Conservation (phyloP, 2,329 filamentous ascomycete species). For the Epichloe bromicola region DNA sequence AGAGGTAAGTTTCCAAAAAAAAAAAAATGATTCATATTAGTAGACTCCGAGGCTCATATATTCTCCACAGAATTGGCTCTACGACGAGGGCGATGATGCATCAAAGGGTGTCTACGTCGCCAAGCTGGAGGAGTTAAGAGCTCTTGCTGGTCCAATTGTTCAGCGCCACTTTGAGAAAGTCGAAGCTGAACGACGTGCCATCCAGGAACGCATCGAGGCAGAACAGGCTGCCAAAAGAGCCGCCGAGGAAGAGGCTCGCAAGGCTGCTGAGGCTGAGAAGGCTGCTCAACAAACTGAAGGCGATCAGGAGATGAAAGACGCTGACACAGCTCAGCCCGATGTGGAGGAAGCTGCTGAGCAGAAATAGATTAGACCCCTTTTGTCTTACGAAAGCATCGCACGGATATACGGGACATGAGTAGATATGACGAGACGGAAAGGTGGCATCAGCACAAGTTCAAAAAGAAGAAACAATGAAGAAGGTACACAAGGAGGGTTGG, state of each 20-base stretch:
- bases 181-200: conserved; percentile 69
- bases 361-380: conserved; percentile 17
- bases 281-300: conserved; percentile 31
- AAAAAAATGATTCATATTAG: not conserved
- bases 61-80: conserved; percentile 77
- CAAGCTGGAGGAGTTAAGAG: conserved; percentile 92
- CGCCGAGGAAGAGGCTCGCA: conserved; percentile 41
- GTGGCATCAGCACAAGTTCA: not conserved
- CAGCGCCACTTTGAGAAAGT: conserved; percentile 94
- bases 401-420: conserved; percentile 8
- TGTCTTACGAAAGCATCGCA: not conserved
- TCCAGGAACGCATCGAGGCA: conserved; percentile 65
- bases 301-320: conserved; percentile 53
- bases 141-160: conserved; percentile 78
- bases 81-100: conserved; percentile 91
- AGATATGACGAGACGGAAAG: conserved; percentile 4
- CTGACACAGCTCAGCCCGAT: conserved; percentile 39
- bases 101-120: conserved; percentile 86
- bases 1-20: conserved; percentile 62
- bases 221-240: conserved; percentile 65
- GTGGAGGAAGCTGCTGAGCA: conserved; percentile 29
- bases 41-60: conserved; percentile 6
- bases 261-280: conserved; percentile 39
- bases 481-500: not conserved
- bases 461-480: not conserved